phyloP scores from a whole-genome alignment of 768 basidiomycete species.

The Boletus rubescentipes region DNA sequence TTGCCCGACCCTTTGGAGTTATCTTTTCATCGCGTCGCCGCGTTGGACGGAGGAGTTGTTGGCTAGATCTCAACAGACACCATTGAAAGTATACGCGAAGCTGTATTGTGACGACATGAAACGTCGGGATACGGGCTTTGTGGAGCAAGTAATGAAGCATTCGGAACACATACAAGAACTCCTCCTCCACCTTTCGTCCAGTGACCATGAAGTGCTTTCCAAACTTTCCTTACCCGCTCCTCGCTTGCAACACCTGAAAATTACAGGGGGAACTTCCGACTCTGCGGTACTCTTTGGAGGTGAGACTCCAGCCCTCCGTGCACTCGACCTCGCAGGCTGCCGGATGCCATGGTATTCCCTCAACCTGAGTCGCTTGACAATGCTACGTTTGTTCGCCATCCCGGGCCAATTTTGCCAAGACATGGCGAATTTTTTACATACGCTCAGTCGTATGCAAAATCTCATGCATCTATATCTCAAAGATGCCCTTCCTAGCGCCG shows the following conservation, averaged over 20 bases:
- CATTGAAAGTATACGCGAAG: background rate
- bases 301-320: background rate
- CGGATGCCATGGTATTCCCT: background rate
- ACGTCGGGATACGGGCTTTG: too few species aligned
- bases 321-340: background rate
- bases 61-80: background rate
- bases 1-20: background rate
- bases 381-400: conserved; percentile 23
- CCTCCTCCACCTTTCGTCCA: background rate
- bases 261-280: background rate
- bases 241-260: background rate
- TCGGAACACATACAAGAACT: background rate
- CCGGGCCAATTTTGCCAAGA: conserved; percentile 25
- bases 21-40: background rate
- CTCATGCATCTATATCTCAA: conserved; percentile 36
- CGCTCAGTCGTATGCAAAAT: conserved; percentile 33
- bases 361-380: conserved; percentile 27
- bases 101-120: too few species aligned
- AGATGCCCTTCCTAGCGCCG: conserved; percentile 24
- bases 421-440: conserved; percentile 30
- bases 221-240: background rate
- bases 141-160: background rate
- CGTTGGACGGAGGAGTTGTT: background rate
- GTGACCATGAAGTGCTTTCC: background rate
- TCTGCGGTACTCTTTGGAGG: background rate